Evolutionary conservation across 805 yeast genomes (phyloP), one percentile per base, ranked within the genome.

Genomic region (Myxozyma sirexii): DNA sequence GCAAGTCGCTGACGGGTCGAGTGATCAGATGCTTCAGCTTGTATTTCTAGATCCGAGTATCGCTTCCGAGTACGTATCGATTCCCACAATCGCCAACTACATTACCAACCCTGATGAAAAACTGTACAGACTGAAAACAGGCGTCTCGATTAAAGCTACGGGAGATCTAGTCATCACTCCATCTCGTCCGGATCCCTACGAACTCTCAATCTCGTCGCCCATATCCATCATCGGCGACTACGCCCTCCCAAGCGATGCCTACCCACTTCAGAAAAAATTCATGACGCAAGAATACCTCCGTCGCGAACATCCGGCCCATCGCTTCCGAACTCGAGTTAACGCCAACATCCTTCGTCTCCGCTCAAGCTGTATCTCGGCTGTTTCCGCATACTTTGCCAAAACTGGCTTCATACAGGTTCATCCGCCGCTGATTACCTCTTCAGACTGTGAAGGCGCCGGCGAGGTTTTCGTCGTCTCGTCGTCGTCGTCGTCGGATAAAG

Each of bases 371-470:
- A 65, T 64, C 75, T 1, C 72, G 77, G 31, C 67, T 91, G n/a
- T n/a, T 6, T 74, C 79, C 42, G 75, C 75, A 2, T 89, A 82
- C 67, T 89, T 90, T 71, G 74, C 77, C 19, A 56, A 69, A 0
- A 67, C 79, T 19, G 80, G 80, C 13, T 90, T 89, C 65, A 74
- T 79, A 13, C 92, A 90, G 75, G 90, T 89, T 0, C 78, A 85
- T 26, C 96, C 98, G 2, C 99, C 99, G 6, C 68, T 93, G 12
- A 75, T 93, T 23, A 94, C 99, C 0, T 79, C 89, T 10, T 84
- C 96, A 0, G 99, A 94, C 72, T 93, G 98, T 71, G 99, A 94
- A 75, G 98, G 99, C 17, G 97, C 96, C 2, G 98, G 98, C 3
- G 98, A 94, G 70, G 82, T 88, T 62, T 94, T 94, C 66, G 76